These are phyloP conservation scores for Trametes versicolor DNA, from an alignment of 1,284 basidiomycete species.

Conservation along the genomic window DNA sequence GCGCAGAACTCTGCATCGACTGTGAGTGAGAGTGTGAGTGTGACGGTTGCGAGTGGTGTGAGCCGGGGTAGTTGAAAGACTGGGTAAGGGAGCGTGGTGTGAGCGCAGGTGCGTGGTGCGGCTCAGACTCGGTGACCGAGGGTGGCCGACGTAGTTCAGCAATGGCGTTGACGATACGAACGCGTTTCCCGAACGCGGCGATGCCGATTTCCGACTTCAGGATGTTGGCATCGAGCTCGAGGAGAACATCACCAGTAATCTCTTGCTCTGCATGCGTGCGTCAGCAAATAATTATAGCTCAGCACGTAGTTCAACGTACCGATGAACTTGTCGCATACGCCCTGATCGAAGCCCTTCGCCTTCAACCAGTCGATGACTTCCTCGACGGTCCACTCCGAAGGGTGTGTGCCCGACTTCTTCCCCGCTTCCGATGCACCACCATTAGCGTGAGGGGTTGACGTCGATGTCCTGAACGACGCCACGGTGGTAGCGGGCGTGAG, in stretches of 20 bases:
- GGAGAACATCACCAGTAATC: conserved; percentile 95
- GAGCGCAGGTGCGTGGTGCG: conserved; percentile 30
- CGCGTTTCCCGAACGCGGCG: conserved; percentile 92
- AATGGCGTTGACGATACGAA: conserved; percentile 96
- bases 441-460: conserved; percentile 15
- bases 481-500: conserved; percentile 42
- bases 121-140: conserved; percentile 51
- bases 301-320: conserved; percentile 58
- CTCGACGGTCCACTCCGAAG: conserved; percentile 87
- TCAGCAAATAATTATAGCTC: not conserved
- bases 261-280: conserved; percentile 83
- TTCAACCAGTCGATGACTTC: conserved; percentile 93
- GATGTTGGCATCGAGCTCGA: conserved; percentile 92
- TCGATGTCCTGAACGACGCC: conserved; percentile 34
- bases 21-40: conserved; percentile 56
- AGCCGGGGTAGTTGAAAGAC: conserved; percentile 41
- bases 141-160: conserved; percentile 83
- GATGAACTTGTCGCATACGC: conserved; percentile 86
- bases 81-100: conserved; percentile 52
- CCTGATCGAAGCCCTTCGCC: conserved; percentile 86
- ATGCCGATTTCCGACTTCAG: conserved; percentile 98
- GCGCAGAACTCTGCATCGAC: conserved; percentile 50
- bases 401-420: conserved; percentile 47
- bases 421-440: conserved; percentile 21
- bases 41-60: conserved; percentile 46